Evolutionary conservation across 2,329 filamentous ascomycete species (phyloP), one percentile per base, ranked within the genome.

Genomic region (Fonsecaea pugnacius): DNA sequence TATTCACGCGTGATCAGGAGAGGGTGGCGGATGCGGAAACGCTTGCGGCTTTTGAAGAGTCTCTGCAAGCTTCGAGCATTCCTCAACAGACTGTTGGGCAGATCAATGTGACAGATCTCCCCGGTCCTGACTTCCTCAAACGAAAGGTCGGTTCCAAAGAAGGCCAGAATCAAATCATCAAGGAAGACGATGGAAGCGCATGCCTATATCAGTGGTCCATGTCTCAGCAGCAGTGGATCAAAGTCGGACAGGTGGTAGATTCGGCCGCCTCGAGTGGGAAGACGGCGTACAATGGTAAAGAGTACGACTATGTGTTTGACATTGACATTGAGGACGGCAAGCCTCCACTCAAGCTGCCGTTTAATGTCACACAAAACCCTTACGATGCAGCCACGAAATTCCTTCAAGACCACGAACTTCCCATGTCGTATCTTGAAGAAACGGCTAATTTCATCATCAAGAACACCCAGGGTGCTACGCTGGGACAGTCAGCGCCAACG

Each of bases 271-370:
- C 92, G 74, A 91, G 88, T 69, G 91, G 91, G 10, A 92, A 93
- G 78, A 86, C 87, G 7, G 84, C 88, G 63, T 89, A 94, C 74
- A 82, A 91, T 1, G 94, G 94, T 35, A 87, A 96, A 74, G 91
- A 94, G 66, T 99, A 96, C 75, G 95, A 99, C 74, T 97, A 90
- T 72, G 93, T 99, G 8, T 98, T 98, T 70, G 93, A 97, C 73
- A 93, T 97, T 30, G 93, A 96, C 72, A 96, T 97, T 67, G 91
- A 96, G 75, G 94, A 97, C 72, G 94, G 92, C 58, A 94, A 96
- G 73, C 93, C 94, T 12, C 87, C 94, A 0, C 82, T 98, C 52
- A 97, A 97, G 77, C 83, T 98, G n/a, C 92, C 94, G 0, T 98
- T 91, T 78, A 97, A 98, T 75, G 83, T 94, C 12, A 92, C 90